Base-by-base conservation (phyloP, 1,139 yeast genomes). In the Groenewaldozyma auringiensis region DNA sequence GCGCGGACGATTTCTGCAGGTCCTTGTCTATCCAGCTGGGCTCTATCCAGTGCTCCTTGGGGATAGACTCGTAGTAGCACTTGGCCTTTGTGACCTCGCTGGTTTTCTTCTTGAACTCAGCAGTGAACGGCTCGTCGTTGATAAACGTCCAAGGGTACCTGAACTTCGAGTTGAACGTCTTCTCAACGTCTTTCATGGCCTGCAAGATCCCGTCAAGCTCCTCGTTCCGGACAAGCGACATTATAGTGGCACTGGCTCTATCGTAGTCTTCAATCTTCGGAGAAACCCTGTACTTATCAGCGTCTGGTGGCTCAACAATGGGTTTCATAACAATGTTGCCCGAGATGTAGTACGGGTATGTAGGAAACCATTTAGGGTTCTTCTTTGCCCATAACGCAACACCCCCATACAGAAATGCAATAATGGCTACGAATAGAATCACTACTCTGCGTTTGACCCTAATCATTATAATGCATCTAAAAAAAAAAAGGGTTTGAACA, bases 101-200 rank as follows among this genome's bases (percentile, higher is more conserved):
- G 43, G 83, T 70, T 36, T 50, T 47, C 33, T 60, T 53, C 55
- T 71, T 83, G 66, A 84, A 85, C 40, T 63, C 63, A 0, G 75
- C 74, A 1, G 77, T 66, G 59, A 87, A 85, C 4, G 79, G 79
- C 48, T 68, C 71, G 58, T 87, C 94, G 59, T 85, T 86, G 36
- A 87, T 59, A 57, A 87, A 83, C 1, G 86, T 83, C 70, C 87
- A 86, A 0, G 95, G 95, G 60, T 87, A 87, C 46, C 75, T 71
- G 62, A 79, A 86, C 59, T 83, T 80, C 22, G 64, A 54, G 60
- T 86, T 86, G 67, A 87, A 86, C 3, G 70, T 71, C 31, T 62
- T 59, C 58, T 86, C 94, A 36, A 85, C 74, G 51, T 72, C 74
- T 42, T 61, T 60, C 51, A 86, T 77, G 2, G 94, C 75, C 22